Conservation (phyloP, 345 rosid species). For the Eutrema yunnanense region DNA sequence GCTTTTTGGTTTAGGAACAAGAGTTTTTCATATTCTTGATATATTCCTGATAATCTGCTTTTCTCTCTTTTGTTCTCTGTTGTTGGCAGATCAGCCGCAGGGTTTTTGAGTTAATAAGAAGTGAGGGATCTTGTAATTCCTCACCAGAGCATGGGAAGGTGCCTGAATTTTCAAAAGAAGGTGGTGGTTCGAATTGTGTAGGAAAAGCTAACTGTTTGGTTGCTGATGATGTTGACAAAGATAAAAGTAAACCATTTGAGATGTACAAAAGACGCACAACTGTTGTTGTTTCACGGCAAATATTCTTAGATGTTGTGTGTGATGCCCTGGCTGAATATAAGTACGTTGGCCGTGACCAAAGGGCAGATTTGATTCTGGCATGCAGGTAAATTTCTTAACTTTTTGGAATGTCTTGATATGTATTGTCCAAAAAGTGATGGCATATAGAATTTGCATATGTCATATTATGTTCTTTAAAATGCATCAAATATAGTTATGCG, state of each 20-base stretch:
- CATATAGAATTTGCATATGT: constrained; percentile 14
- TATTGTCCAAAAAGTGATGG: not conserved
- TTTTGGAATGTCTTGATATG: not conserved
- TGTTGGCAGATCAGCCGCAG: constrained; percentile 67
- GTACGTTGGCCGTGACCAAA: constrained; percentile 90
- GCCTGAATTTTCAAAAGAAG: constrained; percentile 33
- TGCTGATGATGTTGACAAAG: constrained; percentile 34
- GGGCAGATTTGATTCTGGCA: constrained; percentile 92
- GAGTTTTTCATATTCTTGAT: not conserved
- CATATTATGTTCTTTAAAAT: not conserved
- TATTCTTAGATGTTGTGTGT: constrained; percentile 78
- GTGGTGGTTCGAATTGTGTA: constrained; percentile 14
- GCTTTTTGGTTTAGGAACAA: not conserved
- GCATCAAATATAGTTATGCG: not conserved
- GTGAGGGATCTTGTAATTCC: constrained; percentile 40
- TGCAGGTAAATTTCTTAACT: constrained; percentile 62
- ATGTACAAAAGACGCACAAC: constrained; percentile 86
- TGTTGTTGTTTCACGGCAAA: constrained; percentile 57
- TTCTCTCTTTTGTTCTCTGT: not conserved
- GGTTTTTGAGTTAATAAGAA: constrained; percentile 71
- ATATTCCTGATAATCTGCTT: not conserved
- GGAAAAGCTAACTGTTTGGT: constrained; percentile 18
- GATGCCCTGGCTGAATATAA: constrained; percentile 77
- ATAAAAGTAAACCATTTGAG: constrained; percentile 61
- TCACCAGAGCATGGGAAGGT: constrained; percentile 38